Conservation (phyloP, 2,329 filamentous ascomycete genomes). For the Podosphaera xanthii region DNA sequence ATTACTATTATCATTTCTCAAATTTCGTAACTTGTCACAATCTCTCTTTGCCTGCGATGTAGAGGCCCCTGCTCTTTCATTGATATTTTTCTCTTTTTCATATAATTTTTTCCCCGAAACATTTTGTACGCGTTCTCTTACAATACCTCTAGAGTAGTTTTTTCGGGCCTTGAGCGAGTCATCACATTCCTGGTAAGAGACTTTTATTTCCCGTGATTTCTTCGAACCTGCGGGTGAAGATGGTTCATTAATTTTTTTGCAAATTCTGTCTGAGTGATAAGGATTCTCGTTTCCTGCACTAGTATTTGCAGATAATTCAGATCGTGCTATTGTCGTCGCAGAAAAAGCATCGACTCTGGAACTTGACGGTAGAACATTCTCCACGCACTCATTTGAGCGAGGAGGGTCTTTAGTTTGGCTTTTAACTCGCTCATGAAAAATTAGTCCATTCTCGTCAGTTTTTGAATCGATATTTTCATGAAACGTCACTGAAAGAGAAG, state of each 20-base stretch:
- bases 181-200: neutral
- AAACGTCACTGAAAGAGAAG: constrained; percentile 25
- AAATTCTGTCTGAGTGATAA: constrained; percentile 24
- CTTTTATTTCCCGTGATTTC: constrained; percentile 2
- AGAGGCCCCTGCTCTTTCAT: constrained; percentile 1
- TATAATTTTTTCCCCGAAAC: neutral
- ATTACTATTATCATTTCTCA: constrained; percentile 12
- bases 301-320: constrained; percentile 48
- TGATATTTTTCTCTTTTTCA: neutral
- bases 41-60: constrained; percentile 7
- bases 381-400: constrained; percentile 17
- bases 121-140: neutral
- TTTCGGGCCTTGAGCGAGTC: neutral
- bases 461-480: constrained; percentile 23
- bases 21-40: constrained; percentile 10
- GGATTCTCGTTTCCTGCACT: constrained; percentile 49
- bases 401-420: constrained; percentile 17
- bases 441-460: constrained; percentile 13
- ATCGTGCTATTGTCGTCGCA: constrained; percentile 45
- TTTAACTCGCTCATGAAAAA: constrained; percentile 1
- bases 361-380: constrained; percentile 29
- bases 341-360: constrained; percentile 50
- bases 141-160: neutral
- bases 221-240: constrained; percentile 16
- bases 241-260: constrained; percentile 23